Percentiles rank a stretch among this genome's conserved stretches.
Evolutionary conservation across 2,329 filamentous ascomycete genomes (phyloP).

Genomic region (Podosphaera xanthii): DNA sequence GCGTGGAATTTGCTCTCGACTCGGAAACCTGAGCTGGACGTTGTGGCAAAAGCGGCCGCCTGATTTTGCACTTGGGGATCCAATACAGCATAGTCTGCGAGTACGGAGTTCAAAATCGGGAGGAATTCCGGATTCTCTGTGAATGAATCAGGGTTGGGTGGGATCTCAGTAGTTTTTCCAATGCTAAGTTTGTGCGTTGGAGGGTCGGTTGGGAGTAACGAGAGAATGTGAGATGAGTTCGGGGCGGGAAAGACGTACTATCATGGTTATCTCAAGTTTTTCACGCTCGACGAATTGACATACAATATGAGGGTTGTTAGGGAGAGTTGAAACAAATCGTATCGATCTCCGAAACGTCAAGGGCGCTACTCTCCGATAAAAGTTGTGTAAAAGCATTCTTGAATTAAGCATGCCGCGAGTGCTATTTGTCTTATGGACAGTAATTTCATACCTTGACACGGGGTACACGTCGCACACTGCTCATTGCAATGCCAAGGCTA

Average conservation of each 20-base stretch:
- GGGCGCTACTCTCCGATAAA: no score
- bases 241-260: conserved; percentile 34
- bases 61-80: conserved; percentile 33
- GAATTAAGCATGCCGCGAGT: no score
- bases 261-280: background rate
- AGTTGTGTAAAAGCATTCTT: no score
- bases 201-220: conserved; percentile 33
- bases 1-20: conserved; percentile 28
- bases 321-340: conserved; percentile 11
- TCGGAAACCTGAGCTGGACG: conserved; percentile 29
- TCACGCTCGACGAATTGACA: background rate
- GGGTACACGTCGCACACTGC: no score
- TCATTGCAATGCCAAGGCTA: no score
- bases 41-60: conserved; percentile 34
- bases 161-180: conserved; percentile 33
- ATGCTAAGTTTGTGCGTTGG: conserved; percentile 31
- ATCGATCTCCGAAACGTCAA: no score
- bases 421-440: no score
- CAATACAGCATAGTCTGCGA: conserved; percentile 29
- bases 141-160: conserved; percentile 37
- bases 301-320: conserved; percentile 15
- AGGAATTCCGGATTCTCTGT: conserved; percentile 35
- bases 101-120: conserved; percentile 32
- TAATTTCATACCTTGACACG: no score
- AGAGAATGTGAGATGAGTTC: conserved; percentile 28